Conservation (phyloP, 129 eudicot species). For the Arctium lappa region DNA sequence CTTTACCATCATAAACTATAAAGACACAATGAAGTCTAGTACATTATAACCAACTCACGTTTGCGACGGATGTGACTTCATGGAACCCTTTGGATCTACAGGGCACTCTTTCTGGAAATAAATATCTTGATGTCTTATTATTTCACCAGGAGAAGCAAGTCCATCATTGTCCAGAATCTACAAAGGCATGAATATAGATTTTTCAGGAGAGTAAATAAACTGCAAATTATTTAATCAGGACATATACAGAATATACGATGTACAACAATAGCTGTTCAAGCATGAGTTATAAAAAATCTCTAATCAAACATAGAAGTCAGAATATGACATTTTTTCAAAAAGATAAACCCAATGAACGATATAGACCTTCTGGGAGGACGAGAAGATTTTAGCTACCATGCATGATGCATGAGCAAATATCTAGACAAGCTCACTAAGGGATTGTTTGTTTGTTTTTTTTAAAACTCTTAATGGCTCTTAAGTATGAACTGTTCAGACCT, state of each 20-base stretch:
- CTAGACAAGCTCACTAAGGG: too few relatives aligned
- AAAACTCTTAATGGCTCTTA: too few relatives aligned
- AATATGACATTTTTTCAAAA: not conserved
- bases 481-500: too few relatives aligned
- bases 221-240: not conserved
- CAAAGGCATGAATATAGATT: not conserved
- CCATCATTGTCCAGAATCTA: constrained; percentile 97
- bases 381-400: too few relatives aligned
- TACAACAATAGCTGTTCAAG: not conserved
- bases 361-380: not conserved
- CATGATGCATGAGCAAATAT: too few relatives aligned
- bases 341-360: not conserved
- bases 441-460: too few relatives aligned
- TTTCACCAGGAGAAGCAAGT: constrained; percentile 92
- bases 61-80: constrained; percentile 28
- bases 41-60: constrained; percentile 38
- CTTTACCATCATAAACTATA: not conserved
- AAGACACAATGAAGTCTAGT: not conserved
- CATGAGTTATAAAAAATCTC: not conserved
- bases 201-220: not conserved
- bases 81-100: constrained; percentile 35
- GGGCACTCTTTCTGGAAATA: constrained; percentile 70
- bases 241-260: not conserved
- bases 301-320: not conserved
- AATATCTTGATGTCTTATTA: constrained; percentile 67